Evolutionary conservation across 179 eudicot genomes (phyloP).

Genomic region (Gypsophila paniculata): DNA sequence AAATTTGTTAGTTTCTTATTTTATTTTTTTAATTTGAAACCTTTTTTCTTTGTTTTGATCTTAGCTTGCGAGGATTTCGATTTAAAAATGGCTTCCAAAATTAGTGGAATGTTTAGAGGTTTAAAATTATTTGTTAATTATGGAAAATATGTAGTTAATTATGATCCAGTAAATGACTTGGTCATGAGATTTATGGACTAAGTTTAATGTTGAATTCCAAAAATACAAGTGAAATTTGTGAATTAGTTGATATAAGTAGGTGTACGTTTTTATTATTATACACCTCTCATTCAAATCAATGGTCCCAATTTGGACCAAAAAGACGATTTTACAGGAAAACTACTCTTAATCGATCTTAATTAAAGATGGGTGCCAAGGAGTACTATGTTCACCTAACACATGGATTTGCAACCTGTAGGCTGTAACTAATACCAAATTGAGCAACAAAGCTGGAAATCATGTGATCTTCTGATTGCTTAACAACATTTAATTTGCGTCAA

Average conservation of each 20-base stretch:
- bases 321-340: no score
- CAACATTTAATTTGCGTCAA: neutral
- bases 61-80: neutral
- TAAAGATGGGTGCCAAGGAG: no score
- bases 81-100: slow-evolving; percentile 5
- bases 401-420: slow-evolving; percentile 10
- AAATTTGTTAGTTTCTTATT: neutral
- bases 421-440: neutral
- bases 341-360: no score
- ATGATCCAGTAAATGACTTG: neutral
- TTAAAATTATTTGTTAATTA: neutral
- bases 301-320: no score
- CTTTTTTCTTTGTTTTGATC: neutral
- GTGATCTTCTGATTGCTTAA: slow-evolving; percentile 18
- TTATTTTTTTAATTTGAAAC: neutral
- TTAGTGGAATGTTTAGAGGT: neutral
- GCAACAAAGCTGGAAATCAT: slow-evolving; percentile 26
- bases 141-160: neutral
- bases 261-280: no score
- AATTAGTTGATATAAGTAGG: no score
- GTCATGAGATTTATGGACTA: no score
- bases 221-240: neutral
- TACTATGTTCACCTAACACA: neutral
- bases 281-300: no score
- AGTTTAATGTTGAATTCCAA: neutral